phyloP scores from a whole-genome alignment of 441 rosid species.

The Populus tomentosa region DNA sequence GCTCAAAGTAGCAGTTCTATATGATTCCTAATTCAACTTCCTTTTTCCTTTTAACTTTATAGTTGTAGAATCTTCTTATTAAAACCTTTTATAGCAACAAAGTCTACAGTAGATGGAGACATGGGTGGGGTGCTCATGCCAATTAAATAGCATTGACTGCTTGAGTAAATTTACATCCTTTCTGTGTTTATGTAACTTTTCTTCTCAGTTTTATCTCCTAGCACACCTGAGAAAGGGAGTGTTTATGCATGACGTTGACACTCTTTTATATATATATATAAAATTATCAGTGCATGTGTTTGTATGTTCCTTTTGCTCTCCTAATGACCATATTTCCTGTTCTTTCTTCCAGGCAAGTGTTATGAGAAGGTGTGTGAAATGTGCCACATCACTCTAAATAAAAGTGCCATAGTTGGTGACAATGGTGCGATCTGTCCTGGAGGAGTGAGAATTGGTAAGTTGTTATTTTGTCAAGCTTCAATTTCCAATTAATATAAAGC shows the following conservation, averaged over 20 bases:
- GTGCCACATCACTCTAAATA: constrained; percentile 80
- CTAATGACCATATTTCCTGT: background rate
- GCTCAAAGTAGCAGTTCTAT: background rate
- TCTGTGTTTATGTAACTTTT: background rate
- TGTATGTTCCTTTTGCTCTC: constrained; percentile 53
- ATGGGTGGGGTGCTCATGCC: background rate
- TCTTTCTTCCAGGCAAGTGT: constrained; percentile 43
- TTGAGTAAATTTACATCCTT: background rate
- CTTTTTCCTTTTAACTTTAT: constrained; percentile 6
- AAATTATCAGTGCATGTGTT: background rate
- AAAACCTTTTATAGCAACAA: constrained; percentile 12
- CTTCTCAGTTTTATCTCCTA: background rate
- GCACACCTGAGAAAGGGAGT: background rate
- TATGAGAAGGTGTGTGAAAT: constrained; percentile 84
- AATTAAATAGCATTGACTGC: background rate
- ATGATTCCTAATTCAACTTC: constrained; percentile 11
- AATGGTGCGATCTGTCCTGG: constrained; percentile 76
- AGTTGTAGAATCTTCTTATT: constrained; percentile 2
- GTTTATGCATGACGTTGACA: background rate
- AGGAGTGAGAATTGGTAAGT: constrained; percentile 88
- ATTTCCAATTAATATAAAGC: background rate
- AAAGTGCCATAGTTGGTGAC: constrained; percentile 67
- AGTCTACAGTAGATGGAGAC: background rate
- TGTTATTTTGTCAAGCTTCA: background rate
- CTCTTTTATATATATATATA: background rate